Percentiles rank a stretch among this genome's conserved stretches.
phyloP scores from a whole-genome alignment of 2,329 filamentous ascomycete genomes.

The Mycosphaerelloides madeirae region DNA sequence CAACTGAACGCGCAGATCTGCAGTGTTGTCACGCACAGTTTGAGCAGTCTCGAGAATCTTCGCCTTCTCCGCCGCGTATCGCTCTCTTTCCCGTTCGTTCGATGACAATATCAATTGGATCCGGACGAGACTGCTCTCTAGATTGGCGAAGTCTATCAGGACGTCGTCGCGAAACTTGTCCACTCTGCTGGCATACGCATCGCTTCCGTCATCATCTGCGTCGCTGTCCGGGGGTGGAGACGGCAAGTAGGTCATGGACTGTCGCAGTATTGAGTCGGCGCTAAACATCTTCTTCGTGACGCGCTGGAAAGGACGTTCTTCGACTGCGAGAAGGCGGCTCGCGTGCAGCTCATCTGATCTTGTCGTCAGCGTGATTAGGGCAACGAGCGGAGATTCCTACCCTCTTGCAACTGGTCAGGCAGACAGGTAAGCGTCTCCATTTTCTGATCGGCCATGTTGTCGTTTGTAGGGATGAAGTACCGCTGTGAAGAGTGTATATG shows the following conservation, averaged over 20 bases:
- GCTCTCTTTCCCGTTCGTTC: constrained; percentile 75
- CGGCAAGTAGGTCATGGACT: constrained; percentile 48
- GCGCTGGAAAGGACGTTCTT: constrained; percentile 87
- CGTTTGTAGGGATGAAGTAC: no score
- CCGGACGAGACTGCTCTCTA: constrained; percentile 79
- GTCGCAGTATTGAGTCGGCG: constrained; percentile 60
- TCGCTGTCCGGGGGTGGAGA: constrained; percentile 59
- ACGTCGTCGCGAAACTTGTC: constrained; percentile 73
- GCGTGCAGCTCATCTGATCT: constrained; percentile 78
- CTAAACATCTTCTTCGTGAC: constrained; percentile 75
- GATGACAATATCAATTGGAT: constrained; percentile 82
- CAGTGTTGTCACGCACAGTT: constrained; percentile 69
- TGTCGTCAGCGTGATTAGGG: background rate
- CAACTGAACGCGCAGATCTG: constrained; percentile 66
- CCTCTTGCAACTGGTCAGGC: constrained; percentile 28
- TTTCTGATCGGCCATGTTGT: constrained; percentile 11
- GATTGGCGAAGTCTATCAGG: constrained; percentile 79
- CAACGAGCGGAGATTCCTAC: constrained; percentile 3
- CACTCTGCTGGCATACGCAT: constrained; percentile 41
- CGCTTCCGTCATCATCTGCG: constrained; percentile 40
- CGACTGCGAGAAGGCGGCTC: constrained; percentile 77
- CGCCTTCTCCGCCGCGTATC: constrained; percentile 75
- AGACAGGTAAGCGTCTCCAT: constrained; percentile 11
- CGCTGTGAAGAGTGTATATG: no score
- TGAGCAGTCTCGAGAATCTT: constrained; percentile 75